Percentiles rank a stretch among this genome's conserved stretches.
These are phyloP conservation scores for Rubus idaeus DNA, from an alignment of 306 rosid species.

Conservation along the genomic window DNA sequence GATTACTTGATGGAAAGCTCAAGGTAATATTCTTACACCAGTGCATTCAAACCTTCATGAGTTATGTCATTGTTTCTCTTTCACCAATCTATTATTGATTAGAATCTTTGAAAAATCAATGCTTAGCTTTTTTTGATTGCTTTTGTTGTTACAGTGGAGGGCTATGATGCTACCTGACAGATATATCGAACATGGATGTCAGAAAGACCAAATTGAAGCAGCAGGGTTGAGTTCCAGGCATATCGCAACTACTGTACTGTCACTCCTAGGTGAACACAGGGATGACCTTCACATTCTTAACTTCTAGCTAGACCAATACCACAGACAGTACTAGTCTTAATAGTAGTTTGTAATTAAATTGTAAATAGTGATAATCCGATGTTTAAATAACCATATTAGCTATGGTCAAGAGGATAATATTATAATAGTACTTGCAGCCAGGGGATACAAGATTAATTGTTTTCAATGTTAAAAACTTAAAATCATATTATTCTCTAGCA, in stretches of 20 bases:
- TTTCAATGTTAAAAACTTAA: too few species aligned
- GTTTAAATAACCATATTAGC: too few species aligned
- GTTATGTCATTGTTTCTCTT: neutral
- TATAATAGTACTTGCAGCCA: too few species aligned
- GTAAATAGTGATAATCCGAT: too few species aligned
- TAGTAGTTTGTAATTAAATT: neutral
- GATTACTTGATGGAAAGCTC: conserved; percentile 58
- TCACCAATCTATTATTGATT: too few species aligned
- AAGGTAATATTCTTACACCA: conserved; percentile 34
- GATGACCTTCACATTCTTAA: conserved; percentile 29
- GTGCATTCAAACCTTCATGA: neutral
- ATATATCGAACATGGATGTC: conserved; percentile 68
- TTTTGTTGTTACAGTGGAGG: conserved; percentile 48
- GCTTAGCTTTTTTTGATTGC: neutral
- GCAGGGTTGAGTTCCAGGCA: conserved; percentile 61
- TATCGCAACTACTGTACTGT: conserved; percentile 53
- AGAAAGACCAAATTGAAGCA: conserved; percentile 42
- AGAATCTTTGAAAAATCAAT: neutral
- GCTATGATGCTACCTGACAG: conserved; percentile 61
- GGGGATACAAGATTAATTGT: too few species aligned
- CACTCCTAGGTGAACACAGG: conserved; percentile 36
- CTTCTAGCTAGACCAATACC: neutral
- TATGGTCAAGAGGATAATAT: too few species aligned
- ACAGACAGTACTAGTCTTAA: neutral
- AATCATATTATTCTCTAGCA: too few species aligned